Percentiles rank a stretch among this genome's conserved stretches.
Conservation (phyloP, 139 green algal genomes). For the Tetraselmis chui region DNA sequence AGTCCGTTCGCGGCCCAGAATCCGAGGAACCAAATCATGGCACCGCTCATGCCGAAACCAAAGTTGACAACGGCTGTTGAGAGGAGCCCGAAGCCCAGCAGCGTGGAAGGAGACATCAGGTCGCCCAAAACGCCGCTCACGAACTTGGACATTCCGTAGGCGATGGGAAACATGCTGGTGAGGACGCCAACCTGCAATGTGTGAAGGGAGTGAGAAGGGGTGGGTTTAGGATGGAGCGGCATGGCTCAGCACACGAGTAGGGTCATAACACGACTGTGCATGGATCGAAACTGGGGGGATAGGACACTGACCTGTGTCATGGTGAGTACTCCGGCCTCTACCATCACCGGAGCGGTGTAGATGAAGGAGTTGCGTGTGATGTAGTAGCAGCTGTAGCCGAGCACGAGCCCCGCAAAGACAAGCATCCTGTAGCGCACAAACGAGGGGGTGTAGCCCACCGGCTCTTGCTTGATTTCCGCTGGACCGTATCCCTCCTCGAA, state of each 20-base stretch:
- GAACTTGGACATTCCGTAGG: slow-evolving; percentile 39
- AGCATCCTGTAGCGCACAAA: slow-evolving; percentile 35
- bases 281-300: neutral
- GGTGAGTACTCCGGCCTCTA: slow-evolving; percentile 26
- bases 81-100: slow-evolving; percentile 3
- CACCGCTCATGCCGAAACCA: neutral
- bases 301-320: slow-evolving; percentile 7
- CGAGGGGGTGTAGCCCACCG: slow-evolving; percentile 18
- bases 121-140: slow-evolving; percentile 6
- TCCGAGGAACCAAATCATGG: neutral
- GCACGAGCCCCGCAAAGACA: slow-evolving; percentile 37
- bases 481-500: neutral
- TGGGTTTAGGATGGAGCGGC: neutral
- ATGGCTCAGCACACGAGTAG: neutral
- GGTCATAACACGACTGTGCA: neutral
- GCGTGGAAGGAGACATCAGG: neutral
- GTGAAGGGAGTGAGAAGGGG: neutral
- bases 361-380: slow-evolving; percentile 45
- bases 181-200: slow-evolving; percentile 70
- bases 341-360: slow-evolving; percentile 46
- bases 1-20: slow-evolving; percentile 4
- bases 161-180: slow-evolving; percentile 89
- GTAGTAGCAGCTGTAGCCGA: slow-evolving; percentile 44
- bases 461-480: neutral
- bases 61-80: neutral